Evolutionary conservation across 257 asterid genomes (phyloP).

Genomic region (Nicotiana knightiana): DNA sequence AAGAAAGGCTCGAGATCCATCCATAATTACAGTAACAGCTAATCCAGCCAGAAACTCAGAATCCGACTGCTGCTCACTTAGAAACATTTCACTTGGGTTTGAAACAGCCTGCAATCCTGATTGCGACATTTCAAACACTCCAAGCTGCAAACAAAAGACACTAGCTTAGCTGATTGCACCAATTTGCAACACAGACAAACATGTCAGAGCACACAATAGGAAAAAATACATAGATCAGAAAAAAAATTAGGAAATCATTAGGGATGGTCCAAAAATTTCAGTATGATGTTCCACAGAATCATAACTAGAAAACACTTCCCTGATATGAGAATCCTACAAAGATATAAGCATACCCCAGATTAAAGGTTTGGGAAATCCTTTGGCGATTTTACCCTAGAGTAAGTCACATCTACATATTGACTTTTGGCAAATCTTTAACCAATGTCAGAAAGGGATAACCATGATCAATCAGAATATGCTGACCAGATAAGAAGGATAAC

Average conservation of each 20-base stretch:
- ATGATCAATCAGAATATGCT: not conserved
- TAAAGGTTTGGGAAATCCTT: not conserved
- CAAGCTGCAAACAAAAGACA: slow-evolving; percentile 57
- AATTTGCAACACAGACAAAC: not conserved
- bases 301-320: not conserved
- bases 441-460: not conserved
- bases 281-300: not conserved
- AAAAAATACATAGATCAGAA: not conserved
- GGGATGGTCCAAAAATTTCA: not conserved
- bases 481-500: not conserved
- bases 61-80: slow-evolving; percentile 69
- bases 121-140: slow-evolving; percentile 81
- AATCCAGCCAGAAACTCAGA: slow-evolving; percentile 79
- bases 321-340: not conserved
- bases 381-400: not conserved
- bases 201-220: not conserved
- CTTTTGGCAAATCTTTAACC: not conserved
- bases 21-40: slow-evolving; percentile 87
- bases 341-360: not conserved
- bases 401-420: not conserved
- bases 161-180: not conserved
- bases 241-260: not conserved
- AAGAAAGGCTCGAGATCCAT: slow-evolving; percentile 85
- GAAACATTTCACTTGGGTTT: slow-evolving; percentile 85
- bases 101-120: slow-evolving; percentile 67